Percentiles rank a stretch among this genome's conserved stretches.
phyloP scores from a whole-genome alignment of 129 eudicot species.

The Tagetes patula region DNA sequence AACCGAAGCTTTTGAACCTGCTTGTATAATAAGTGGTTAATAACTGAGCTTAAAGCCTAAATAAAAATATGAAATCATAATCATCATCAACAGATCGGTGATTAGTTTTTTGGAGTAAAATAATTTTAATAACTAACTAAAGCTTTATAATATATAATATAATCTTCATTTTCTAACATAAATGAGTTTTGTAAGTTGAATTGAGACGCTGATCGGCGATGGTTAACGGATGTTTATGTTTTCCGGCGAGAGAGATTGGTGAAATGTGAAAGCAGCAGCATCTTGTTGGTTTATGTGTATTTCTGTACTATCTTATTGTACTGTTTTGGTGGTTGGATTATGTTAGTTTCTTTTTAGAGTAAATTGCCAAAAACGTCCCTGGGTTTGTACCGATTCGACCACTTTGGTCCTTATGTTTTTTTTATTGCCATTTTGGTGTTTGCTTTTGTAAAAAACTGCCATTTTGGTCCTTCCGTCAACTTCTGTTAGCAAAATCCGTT shows the following conservation, averaged over 20 bases:
- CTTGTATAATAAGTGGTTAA: constrained; percentile 33
- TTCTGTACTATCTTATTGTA: constrained; percentile 16
- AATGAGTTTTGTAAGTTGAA: constrained; percentile 16
- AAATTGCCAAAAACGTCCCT: too few species aligned
- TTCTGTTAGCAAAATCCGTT: too few species aligned
- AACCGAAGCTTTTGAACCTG: constrained; percentile 70
- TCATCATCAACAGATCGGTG: constrained; percentile 13
- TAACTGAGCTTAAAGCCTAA: not conserved
- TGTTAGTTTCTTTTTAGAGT: not conserved
- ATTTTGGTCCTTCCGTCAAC: too few species aligned
- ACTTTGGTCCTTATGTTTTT: too few species aligned
- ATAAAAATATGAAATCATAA: not conserved
- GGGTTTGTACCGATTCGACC: too few species aligned
- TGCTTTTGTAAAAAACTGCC: too few species aligned
- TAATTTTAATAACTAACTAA: constrained; percentile 16
- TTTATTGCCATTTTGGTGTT: too few species aligned
- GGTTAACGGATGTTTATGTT: constrained; percentile 14
- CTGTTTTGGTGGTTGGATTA: not conserved
- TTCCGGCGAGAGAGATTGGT: constrained; percentile 21
- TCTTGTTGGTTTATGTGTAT: constrained; percentile 19
- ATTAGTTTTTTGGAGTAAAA: constrained; percentile 21
- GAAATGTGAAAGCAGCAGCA: constrained; percentile 11
- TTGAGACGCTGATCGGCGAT: constrained; percentile 23
- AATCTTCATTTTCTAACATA: not conserved
- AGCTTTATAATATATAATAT: not conserved